These are phyloP conservation scores for Tolypocladium nubicola DNA, from an alignment of 2,329 filamentous ascomycete species.

Conservation along the genomic window DNA sequence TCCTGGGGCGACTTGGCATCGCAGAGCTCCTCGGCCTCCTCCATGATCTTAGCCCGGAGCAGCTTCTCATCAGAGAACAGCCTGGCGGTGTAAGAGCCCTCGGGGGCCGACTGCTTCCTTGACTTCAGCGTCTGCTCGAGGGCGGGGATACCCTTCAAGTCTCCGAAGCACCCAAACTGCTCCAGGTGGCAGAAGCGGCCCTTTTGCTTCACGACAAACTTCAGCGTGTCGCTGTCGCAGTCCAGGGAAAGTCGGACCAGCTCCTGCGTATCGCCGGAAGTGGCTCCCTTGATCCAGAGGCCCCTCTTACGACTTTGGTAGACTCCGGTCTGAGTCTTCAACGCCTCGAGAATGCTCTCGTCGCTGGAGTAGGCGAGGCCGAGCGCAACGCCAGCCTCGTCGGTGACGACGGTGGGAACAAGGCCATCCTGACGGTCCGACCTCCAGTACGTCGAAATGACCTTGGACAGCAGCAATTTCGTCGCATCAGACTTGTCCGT, in stretches of 20 bases:
- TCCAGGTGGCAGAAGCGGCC: constrained; percentile 92
- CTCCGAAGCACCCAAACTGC: constrained; percentile 85
- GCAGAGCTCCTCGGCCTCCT: constrained; percentile 92
- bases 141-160: constrained; percentile 68
- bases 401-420: constrained; percentile 81
- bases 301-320: constrained; percentile 95
- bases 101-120: constrained; percentile 72
- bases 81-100: constrained; percentile 85
- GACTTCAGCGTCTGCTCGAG: constrained; percentile 79
- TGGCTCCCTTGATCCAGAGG: constrained; percentile 93
- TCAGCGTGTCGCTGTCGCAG: constrained; percentile 87
- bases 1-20: constrained; percentile 74
- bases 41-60: constrained; percentile 91
- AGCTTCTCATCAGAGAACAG: constrained; percentile 89
- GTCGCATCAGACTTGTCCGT: constrained; percentile 51
- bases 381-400: constrained; percentile 74
- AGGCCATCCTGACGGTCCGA: constrained; percentile 78
- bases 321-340: constrained; percentile 69
- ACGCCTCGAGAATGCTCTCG: constrained; percentile 78
- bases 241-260: constrained; percentile 76
- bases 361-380: constrained; percentile 91
- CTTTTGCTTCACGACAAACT: constrained; percentile 82
- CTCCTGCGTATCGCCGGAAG: constrained; percentile 87
- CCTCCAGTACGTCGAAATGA: constrained; percentile 65
- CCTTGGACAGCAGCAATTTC: constrained; percentile 48